Evolutionary conservation across 768 basidiomycete species (phyloP).

Genomic region (Mycena albidolilacea): DNA sequence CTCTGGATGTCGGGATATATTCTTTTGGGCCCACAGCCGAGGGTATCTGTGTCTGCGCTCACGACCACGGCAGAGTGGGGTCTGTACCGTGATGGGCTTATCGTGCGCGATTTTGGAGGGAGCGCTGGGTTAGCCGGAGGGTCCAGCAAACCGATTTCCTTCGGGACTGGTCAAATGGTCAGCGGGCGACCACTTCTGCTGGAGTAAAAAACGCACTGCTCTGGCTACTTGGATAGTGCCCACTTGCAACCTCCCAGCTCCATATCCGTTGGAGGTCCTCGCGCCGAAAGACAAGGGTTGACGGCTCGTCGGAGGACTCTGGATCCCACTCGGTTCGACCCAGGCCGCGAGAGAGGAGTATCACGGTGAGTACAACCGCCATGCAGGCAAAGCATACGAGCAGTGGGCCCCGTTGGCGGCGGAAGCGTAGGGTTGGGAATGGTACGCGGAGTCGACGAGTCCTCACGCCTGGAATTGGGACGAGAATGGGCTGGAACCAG

Average conservation of each 20-base stretch:
- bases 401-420: slow-evolving; percentile 69
- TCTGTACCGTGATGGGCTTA: slow-evolving; percentile 66
- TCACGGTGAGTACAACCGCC: slow-evolving; percentile 63
- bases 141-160: slow-evolving; percentile 68
- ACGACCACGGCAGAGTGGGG: slow-evolving; percentile 55
- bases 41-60: slow-evolving; percentile 62
- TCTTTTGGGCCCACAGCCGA: slow-evolving; percentile 82
- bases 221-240: slow-evolving; percentile 86
- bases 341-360: slow-evolving; percentile 61
- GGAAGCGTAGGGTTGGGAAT: slow-evolving; percentile 70
- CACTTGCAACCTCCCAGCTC: slow-evolving; percentile 93
- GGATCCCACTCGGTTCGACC: slow-evolving; percentile 60
- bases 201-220: slow-evolving; percentile 66
- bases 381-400: slow-evolving; percentile 67
- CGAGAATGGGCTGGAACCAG: slow-evolving; percentile 70
- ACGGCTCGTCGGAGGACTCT: slow-evolving; percentile 61
- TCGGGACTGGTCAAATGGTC: slow-evolving; percentile 65
- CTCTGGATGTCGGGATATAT: slow-evolving; percentile 80
- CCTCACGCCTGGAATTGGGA: slow-evolving; percentile 72
- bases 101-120: slow-evolving; percentile 62
- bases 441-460: slow-evolving; percentile 72
- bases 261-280: slow-evolving; percentile 89
- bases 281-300: slow-evolving; percentile 79
- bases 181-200: slow-evolving; percentile 13
- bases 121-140: slow-evolving; percentile 78